Evolutionary conservation across 2,329 filamentous ascomycete genomes (phyloP).

Genomic region (Paracoccidioides brasiliensis): DNA sequence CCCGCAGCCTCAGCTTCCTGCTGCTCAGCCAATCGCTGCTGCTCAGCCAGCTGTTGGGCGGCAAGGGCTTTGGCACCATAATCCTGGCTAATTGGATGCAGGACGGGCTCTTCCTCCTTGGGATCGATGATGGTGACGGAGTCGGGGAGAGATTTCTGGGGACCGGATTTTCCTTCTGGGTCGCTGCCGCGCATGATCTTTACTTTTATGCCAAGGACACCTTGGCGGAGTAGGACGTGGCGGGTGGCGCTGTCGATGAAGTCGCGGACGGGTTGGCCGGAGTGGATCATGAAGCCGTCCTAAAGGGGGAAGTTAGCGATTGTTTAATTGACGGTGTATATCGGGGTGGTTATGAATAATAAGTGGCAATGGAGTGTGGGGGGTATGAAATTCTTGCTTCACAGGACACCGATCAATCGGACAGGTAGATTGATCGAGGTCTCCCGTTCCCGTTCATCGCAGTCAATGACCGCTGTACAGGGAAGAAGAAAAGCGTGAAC

Average conservation of each 20-base stretch:
- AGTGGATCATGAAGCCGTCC: slow-evolving; percentile 99
- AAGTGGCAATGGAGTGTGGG: not conserved
- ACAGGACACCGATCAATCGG: too few relatives aligned
- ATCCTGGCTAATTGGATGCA: slow-evolving; percentile 94
- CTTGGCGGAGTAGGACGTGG: slow-evolving; percentile 98
- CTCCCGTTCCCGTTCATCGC: not conserved
- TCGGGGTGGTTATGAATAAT: not conserved
- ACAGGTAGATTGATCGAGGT: too few relatives aligned
- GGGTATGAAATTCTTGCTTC: not conserved
- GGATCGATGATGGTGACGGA: slow-evolving; percentile 99
- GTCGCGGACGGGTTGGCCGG: slow-evolving; percentile 97
- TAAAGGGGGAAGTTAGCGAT: slow-evolving; percentile 15
- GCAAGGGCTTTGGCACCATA: slow-evolving; percentile 85
- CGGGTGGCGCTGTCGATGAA: slow-evolving; percentile 98
- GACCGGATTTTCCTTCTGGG: slow-evolving; percentile 97
- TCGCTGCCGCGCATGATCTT: slow-evolving; percentile 99
- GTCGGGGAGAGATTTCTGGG: slow-evolving; percentile 94
- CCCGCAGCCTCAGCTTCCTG: slow-evolving; percentile 33
- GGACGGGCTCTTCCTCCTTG: slow-evolving; percentile 94
- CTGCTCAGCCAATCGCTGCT: slow-evolving; percentile 47
- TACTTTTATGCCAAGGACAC: slow-evolving; percentile 99
- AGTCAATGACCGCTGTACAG: not conserved
- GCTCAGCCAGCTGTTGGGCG: slow-evolving; percentile 43
- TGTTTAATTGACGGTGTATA: not conserved
- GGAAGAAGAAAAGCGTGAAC: not conserved